phyloP scores from a whole-genome alignment of 106 monocot species.

The Narthecium ossifragum region DNA sequence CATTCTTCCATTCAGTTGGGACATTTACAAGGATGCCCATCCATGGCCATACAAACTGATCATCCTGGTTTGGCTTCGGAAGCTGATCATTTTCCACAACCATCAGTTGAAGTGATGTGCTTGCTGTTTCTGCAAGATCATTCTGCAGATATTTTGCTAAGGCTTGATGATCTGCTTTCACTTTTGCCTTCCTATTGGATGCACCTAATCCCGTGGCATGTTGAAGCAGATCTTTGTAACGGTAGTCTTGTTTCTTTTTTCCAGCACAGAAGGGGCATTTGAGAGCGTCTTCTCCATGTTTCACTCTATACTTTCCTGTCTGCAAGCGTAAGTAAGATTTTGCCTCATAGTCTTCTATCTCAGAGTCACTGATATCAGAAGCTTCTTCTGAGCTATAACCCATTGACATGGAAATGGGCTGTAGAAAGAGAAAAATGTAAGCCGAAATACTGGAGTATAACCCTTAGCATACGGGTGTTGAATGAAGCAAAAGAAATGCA shows the following conservation, averaged over 20 bases:
- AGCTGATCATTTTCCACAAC: conserved; percentile 3
- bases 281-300: conserved; percentile 24
- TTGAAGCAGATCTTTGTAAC: conserved; percentile 58
- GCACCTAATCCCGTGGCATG: conserved; percentile 55
- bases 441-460: too few species aligned
- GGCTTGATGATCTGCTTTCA: conserved; percentile 55
- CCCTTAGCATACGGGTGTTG: too few species aligned
- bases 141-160: conserved; percentile 39
- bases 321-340: too few species aligned
- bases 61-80: conserved; percentile 14
- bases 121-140: conserved; percentile 18
- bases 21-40: conserved; percentile 68
- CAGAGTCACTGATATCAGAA: too few species aligned
- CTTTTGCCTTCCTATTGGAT: conserved; percentile 47
- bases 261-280: conserved; percentile 67
- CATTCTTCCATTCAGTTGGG: conserved; percentile 34
- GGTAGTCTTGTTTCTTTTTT: conserved; percentile 61
- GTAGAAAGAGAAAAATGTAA: too few species aligned
- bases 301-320: too few species aligned
- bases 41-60: conserved; percentile 79
- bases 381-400: too few species aligned
- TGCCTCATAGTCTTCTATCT: too few species aligned
- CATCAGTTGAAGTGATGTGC: conserved; percentile 8
- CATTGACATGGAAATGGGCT: too few species aligned
- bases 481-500: too few species aligned